Evolutionary conservation across 306 rosid genomes (phyloP).

Genomic region (Vigna trinervia): DNA sequence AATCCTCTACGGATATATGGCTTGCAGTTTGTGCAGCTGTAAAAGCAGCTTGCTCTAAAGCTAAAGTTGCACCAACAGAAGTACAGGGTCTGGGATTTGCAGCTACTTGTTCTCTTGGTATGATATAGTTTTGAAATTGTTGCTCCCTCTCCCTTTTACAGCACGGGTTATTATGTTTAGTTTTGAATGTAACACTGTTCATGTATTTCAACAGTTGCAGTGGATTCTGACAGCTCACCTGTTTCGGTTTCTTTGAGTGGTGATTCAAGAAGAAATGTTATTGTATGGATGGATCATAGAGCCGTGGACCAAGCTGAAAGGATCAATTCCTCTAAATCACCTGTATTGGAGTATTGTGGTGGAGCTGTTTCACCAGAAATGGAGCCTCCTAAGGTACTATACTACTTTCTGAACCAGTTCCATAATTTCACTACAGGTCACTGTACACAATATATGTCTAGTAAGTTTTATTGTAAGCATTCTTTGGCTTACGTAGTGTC

Average conservation of each 20-base stretch:
- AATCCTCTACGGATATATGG: constrained; percentile 99
- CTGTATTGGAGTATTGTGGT: constrained; percentile 90
- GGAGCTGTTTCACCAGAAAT: constrained; percentile 99
- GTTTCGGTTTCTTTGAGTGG: constrained; percentile 90
- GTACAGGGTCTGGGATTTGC: constrained; percentile 88
- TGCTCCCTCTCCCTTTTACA: background rate
- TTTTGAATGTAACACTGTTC: constrained; percentile 28
- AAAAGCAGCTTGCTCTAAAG: constrained; percentile 77
- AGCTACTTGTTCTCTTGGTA: constrained; percentile 97
- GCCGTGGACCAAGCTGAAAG: constrained; percentile 93
- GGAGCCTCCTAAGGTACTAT: constrained; percentile 93
- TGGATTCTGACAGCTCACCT: constrained; percentile 92
- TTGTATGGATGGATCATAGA: constrained; percentile 99
- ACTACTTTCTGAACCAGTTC: constrained; percentile 12
- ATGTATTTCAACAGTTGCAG: constrained; percentile 71
- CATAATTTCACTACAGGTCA: constrained; percentile 6
- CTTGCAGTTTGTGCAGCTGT: constrained; percentile 93
- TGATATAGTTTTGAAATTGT: constrained; percentile 39
- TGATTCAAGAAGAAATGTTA: constrained; percentile 92
- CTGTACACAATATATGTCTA: background rate
- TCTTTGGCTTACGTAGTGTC: background rate
- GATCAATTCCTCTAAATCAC: constrained; percentile 79
- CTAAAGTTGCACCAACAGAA: constrained; percentile 69
- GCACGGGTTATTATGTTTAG: constrained; percentile 13
- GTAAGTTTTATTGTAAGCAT: constrained; percentile 14